Conservation (phyloP, 495 filamentous ascomycete species). For the Tuber microsphaerosporum region DNA sequence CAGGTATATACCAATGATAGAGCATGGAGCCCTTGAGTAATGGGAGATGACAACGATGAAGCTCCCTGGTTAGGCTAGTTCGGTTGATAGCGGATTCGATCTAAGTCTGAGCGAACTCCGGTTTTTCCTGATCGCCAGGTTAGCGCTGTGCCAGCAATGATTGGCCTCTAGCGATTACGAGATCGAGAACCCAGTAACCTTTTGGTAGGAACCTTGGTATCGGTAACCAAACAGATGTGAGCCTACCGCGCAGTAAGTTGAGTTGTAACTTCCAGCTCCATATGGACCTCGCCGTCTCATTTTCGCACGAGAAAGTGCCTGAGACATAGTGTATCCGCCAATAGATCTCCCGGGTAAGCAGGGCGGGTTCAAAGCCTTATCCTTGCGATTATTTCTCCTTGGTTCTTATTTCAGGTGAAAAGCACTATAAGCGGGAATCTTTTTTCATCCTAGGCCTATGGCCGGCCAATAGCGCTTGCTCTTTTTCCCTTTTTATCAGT, state of each 20-base stretch:
- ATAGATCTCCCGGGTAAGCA: neutral
- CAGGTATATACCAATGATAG: neutral
- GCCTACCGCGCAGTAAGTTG: neutral
- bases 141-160: neutral
- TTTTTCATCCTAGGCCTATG: neutral
- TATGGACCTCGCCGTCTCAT: neutral
- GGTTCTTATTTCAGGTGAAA: neutral
- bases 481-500: neutral
- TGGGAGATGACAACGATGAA: neutral
- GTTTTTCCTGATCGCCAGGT: neutral
- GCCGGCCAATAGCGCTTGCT: neutral
- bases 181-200: neutral
- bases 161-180: neutral
- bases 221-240: neutral
- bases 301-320: neutral
- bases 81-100: neutral
- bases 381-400: neutral
- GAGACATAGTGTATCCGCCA: neutral
- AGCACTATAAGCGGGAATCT: neutral
- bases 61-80: neutral
- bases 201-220: neutral
- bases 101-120: neutral
- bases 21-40: neutral
- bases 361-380: neutral
- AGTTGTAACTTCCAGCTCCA: neutral